Evolutionary conservation across 768 basidiomycete genomes (phyloP).

Genomic region (Suillus variegatus): DNA sequence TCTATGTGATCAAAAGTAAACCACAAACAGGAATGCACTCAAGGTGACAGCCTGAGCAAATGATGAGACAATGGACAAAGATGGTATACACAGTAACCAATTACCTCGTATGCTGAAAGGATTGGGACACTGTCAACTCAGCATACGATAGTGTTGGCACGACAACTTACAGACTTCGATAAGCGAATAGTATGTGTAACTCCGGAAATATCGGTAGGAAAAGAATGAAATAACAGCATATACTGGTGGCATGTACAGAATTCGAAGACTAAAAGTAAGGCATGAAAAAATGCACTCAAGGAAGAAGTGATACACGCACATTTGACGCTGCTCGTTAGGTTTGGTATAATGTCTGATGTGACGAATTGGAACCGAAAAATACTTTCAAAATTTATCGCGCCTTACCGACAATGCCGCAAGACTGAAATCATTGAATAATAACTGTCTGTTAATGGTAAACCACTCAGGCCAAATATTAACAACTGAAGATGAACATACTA

Average conservation of each 20-base stretch:
- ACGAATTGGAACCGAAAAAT: neutral
- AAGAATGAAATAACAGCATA: conserved; percentile 85
- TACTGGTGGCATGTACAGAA: conserved; percentile 82
- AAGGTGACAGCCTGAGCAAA: conserved; percentile 67
- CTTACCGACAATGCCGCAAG: conserved; percentile 64
- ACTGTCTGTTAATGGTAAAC: conserved; percentile 46
- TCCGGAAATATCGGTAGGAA: conserved; percentile 81
- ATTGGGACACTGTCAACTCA: conserved; percentile 21
- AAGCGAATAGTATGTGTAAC: conserved; percentile 66
- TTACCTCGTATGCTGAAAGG: conserved; percentile 65
- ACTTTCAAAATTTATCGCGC: conserved; percentile 6
- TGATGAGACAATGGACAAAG: conserved; percentile 19
- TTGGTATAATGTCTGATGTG: conserved; percentile 68
- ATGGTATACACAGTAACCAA: conserved; percentile 14
- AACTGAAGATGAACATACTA: conserved; percentile 43
- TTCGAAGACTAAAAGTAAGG: conserved; percentile 55
- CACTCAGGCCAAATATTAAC: neutral
- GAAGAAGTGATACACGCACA: conserved; percentile 45
- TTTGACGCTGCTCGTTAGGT: conserved; percentile 74
- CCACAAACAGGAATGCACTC: conserved; percentile 80
- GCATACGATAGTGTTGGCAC: neutral
- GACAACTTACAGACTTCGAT: conserved; percentile 46
- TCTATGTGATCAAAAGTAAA: neutral
- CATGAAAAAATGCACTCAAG: neutral
- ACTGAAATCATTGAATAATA: conserved; percentile 60